Percentiles rank a stretch among this genome's conserved stretches.
These are phyloP conservation scores for Colletotrichum spaethianum DNA, from an alignment of 2,329 filamentous ascomycete species.

Conservation along the genomic window DNA sequence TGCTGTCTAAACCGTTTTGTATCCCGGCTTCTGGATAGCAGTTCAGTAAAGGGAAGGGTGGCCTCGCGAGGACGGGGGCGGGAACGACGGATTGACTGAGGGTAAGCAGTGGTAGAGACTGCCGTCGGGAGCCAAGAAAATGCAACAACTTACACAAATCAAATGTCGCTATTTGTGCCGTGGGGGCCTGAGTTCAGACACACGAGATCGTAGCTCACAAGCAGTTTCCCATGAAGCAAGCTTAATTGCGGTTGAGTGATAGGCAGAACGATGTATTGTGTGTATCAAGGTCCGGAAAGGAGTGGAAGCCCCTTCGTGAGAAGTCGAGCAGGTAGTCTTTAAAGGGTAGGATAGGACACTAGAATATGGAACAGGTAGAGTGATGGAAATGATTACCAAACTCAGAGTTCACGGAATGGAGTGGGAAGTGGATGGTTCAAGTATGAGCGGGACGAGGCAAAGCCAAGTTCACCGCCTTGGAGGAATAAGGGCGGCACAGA, in stretches of 20 bases:
- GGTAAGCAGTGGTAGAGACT: conserved; percentile 11
- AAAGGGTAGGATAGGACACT: background rate
- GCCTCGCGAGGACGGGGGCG: conserved; percentile 11
- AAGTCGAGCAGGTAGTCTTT: background rate
- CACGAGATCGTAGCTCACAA: conserved; percentile 21
- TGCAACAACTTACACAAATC: conserved; percentile 31
- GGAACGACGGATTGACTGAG: background rate
- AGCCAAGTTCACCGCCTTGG: conserved; percentile 40
- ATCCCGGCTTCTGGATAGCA: conserved; percentile 38
- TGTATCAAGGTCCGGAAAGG: conserved; percentile 13
- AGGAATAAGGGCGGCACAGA: conserved; percentile 20
- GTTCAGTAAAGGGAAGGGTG: conserved; percentile 39
- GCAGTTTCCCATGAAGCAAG: conserved; percentile 6
- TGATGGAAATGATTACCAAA: conserved; percentile 30
- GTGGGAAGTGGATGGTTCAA: conserved; percentile 38
- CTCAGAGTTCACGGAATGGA: conserved; percentile 20
- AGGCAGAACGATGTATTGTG: background rate
- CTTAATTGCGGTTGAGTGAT: background rate
- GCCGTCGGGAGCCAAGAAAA: conserved; percentile 9
- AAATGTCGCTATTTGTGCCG: background rate
- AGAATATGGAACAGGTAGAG: conserved; percentile 8
- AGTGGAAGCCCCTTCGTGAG: conserved; percentile 7
- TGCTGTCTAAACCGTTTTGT: conserved; percentile 36
- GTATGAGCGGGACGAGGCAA: conserved; percentile 35
- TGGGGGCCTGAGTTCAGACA: conserved; percentile 15